Evolutionary conservation across 2,329 filamentous ascomycete genomes (phyloP).

Genomic region (Fusarium musae): DNA sequence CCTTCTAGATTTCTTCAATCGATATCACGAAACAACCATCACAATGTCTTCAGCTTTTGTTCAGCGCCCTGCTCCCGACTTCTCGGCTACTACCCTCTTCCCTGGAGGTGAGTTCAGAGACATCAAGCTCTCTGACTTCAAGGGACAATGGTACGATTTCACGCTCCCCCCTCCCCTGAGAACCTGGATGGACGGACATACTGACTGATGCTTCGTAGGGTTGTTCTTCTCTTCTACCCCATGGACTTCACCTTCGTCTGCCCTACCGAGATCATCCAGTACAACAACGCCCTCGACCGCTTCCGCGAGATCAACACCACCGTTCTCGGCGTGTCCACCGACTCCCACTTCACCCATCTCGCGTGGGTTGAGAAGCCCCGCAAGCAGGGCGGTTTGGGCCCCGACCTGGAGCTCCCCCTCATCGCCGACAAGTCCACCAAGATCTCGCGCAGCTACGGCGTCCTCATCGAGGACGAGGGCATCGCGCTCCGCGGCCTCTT

Average conservation of each 20-base stretch:
- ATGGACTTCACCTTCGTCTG: constrained; percentile 77
- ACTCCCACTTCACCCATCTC: constrained; percentile 67
- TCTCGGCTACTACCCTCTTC: constrained; percentile 62
- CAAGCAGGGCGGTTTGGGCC: constrained; percentile 70
- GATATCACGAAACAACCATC: not conserved
- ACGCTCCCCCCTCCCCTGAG: not conserved
- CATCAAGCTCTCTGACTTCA: constrained; percentile 56
- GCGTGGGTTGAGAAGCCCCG: constrained; percentile 69
- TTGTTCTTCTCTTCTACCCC: constrained; percentile 73
- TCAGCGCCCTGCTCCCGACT: constrained; percentile 60
- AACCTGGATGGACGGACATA: not conserved
- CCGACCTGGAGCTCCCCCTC: constrained; percentile 68
- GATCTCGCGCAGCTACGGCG: constrained; percentile 70
- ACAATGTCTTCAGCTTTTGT: constrained; percentile 59
- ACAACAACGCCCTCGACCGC: constrained; percentile 69
- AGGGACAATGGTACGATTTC: constrained; percentile 57
- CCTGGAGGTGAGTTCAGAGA: constrained; percentile 61
- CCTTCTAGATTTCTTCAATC: not conserved
- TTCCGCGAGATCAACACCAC: constrained; percentile 68
- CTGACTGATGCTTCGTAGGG: constrained; percentile 52
- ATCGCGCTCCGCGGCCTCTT: constrained; percentile 72
- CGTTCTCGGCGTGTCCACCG: constrained; percentile 70
- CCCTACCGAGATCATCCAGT: constrained; percentile 73
- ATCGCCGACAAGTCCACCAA: constrained; percentile 70
- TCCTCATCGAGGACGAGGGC: constrained; percentile 72